Evolutionary conservation across 495 filamentous ascomycete species (phyloP).

Genomic region (Margaritispora aquatica): DNA sequence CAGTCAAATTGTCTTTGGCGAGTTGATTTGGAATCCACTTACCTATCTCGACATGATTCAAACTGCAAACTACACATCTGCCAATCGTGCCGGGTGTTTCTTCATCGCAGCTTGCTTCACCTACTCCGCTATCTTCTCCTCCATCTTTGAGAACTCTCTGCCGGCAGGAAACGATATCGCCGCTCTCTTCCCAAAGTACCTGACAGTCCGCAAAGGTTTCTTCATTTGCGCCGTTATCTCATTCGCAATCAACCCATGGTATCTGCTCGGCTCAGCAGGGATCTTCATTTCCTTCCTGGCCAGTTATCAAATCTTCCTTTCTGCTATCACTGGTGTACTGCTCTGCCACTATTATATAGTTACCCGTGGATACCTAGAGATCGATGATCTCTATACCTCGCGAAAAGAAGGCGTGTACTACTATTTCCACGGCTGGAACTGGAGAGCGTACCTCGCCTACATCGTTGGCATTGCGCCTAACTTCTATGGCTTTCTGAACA

Average conservation of each 20-base stretch:
- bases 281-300: conserved; percentile 46
- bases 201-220: conserved; percentile 43
- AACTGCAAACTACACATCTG: conserved; percentile 25
- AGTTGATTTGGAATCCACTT: conserved; percentile 35
- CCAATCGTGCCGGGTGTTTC: conserved; percentile 35
- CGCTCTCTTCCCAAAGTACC: conserved; percentile 39
- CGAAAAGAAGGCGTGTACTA: conserved; percentile 32
- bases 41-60: conserved; percentile 29
- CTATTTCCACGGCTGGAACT: conserved; percentile 36
- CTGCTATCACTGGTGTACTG: conserved; percentile 28
- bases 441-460: conserved; percentile 35
- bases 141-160: conserved; percentile 25
- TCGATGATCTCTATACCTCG: conserved; percentile 33
- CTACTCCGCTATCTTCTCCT: conserved; percentile 27
- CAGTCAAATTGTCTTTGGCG: conserved; percentile 29
- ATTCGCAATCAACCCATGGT: conserved; percentile 44
- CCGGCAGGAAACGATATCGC: conserved; percentile 39
- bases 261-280: conserved; percentile 40
- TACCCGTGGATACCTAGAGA: conserved; percentile 30
- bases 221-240: conserved; percentile 38
- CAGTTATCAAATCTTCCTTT: conserved; percentile 44
- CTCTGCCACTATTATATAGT: conserved; percentile 34
- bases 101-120: conserved; percentile 37
- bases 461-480: conserved; percentile 26
- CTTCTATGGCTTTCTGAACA: conserved; percentile 33